phyloP scores from a whole-genome alignment of 768 basidiomycete genomes.

The Hygrocybe coccinea region DNA sequence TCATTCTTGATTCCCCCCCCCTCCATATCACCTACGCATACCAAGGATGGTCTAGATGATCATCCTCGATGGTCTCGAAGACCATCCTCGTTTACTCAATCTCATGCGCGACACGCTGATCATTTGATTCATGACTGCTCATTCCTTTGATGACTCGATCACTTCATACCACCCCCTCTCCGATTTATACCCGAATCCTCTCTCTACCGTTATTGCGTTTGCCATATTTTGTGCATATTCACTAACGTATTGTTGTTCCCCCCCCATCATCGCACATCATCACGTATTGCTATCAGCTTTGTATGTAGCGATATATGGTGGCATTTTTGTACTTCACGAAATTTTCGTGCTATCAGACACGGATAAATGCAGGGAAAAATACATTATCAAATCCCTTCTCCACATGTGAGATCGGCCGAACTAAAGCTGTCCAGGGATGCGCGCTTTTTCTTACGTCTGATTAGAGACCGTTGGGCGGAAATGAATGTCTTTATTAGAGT shows the following conservation, averaged over 20 bases:
- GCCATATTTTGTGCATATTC: neutral
- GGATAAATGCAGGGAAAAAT: neutral
- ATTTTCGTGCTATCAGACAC: neutral
- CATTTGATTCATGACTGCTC: conserved; percentile 10
- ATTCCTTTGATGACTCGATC: conserved; percentile 11
- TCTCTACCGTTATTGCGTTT: neutral
- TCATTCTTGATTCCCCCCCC: conserved; percentile 19
- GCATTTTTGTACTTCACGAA: neutral
- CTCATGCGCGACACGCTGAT: conserved; percentile 19
- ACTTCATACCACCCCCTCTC: conserved; percentile 12
- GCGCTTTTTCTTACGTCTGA: neutral
- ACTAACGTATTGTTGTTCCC: neutral
- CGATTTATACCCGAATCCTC: conserved; percentile 4
- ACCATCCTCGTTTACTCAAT: neutral
- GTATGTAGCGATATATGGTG: conserved; percentile 8
- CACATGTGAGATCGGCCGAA: neutral
- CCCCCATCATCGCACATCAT: conserved; percentile 1
- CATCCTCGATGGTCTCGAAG: conserved; percentile 21
- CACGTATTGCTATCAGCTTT: conserved; percentile 1
- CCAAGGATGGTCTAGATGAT: conserved; percentile 40
- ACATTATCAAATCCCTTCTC: neutral
- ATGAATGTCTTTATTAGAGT: neutral
- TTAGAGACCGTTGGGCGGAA: neutral
- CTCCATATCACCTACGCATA: conserved; percentile 20
- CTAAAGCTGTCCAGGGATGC: neutral